Base-by-base conservation (phyloP, 73 alveolate genomes). In the Effrenium voratum region DNA sequence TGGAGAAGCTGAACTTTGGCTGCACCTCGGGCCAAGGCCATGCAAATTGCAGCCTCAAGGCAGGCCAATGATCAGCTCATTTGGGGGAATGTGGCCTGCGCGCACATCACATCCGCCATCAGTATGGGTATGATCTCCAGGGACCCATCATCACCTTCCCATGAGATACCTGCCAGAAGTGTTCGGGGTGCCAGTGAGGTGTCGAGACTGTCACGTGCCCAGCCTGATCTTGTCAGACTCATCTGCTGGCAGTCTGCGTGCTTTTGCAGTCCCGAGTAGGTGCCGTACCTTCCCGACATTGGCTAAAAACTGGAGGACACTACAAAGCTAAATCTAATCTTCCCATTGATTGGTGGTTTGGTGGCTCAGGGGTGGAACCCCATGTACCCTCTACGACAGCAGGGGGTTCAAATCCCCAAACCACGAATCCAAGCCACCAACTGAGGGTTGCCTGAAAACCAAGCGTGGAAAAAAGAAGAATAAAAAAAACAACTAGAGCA, bases 211-310 rank as follows among this genome's bases (percentile, higher is more conserved):
- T n/a, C n/a, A n/a, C n/a, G n/a, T n/a, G n/a, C 79, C 72, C 34
- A 43, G 97, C 97, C 97, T 90, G 97, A 68, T 57, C 68, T 90
- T 40, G 88, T 90, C 73, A 90, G 76, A 8, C 32, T 22, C 44
- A 90, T 52, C 34, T 24, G 87, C 41, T 34, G 45, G 30, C 76
- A 75, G 22, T 45, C 97, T 13, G 77, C 40, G 66, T 55, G 34
- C 75, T 90, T 45, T 16, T 66, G 88, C 49, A 66, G n/a, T 45
- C 50, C 86, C 34, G 77, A 50, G 40, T 41, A 86, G 94, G 60
- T 63, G 30, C 94, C 94, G 55, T 68, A 88, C 95, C 95, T 86
- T n/a, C n/a, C n/a, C n/a, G n/a, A n/a, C n/a, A n/a, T n/a, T n/a
- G n/a, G n/a, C n/a, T n/a, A n/a, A n/a, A n/a, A n/a, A n/a, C n/a